Evolutionary conservation across 495 filamentous ascomycete species (phyloP).

Genomic region (Xylaria curta): DNA sequence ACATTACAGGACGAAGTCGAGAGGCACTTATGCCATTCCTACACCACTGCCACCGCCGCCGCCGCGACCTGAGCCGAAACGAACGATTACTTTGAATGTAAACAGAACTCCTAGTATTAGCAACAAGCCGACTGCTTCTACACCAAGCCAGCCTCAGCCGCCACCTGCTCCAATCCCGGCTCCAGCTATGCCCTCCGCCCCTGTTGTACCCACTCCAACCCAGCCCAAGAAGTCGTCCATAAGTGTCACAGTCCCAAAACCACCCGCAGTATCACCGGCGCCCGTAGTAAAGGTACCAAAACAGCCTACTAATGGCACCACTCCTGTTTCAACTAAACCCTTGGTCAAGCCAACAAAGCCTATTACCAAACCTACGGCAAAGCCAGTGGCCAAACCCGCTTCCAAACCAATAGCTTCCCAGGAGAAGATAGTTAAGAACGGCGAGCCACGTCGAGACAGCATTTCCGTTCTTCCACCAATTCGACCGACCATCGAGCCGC

Average conservation of each 20-base stretch:
- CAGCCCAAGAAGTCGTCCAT: conserved; percentile 28
- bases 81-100: conserved; percentile 39
- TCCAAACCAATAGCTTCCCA: conserved; percentile 18
- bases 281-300: conserved; percentile 17
- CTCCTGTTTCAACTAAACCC: conserved; percentile 1
- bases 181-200: not conserved
- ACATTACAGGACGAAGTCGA: conserved; percentile 42
- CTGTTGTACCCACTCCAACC: not conserved
- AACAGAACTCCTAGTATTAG: conserved; percentile 32
- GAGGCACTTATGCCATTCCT: conserved; percentile 29
- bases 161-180: conserved; percentile 9
- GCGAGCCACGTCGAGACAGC: conserved; percentile 32
- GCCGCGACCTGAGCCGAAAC: conserved; percentile 40
- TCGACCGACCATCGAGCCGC: conserved; percentile 34
- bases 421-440: conserved; percentile 32
- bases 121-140: conserved; percentile 29
- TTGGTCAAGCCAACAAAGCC: conserved; percentile 7
- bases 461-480: conserved; percentile 37
- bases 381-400: not conserved
- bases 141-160: conserved; percentile 25
- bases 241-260: conserved; percentile 26
- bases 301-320: not conserved
- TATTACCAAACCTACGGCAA: not conserved
- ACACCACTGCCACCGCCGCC: conserved; percentile 29
- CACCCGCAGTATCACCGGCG: conserved; percentile 21